phyloP scores from a whole-genome alignment of 352 stramenopile genomes.

The Phytopythium kandeliae region DNA sequence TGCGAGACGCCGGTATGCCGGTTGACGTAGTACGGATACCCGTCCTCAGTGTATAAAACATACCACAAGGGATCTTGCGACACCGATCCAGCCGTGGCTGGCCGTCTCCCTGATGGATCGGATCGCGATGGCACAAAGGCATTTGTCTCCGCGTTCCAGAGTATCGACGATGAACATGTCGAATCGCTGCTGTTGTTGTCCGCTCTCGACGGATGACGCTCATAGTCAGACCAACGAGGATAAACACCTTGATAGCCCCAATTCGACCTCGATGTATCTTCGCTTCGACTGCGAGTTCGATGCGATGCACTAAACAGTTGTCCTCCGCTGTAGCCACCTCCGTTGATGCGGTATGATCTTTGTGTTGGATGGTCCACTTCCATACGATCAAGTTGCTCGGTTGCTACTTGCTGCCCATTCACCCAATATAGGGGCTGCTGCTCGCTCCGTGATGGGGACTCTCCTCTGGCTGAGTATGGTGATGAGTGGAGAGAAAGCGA shows the following conservation, averaged over 20 bases:
- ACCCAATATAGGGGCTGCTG: constrained; percentile 4
- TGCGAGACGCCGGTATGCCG: constrained; percentile 57
- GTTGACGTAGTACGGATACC: constrained; percentile 80
- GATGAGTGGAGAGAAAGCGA: neutral
- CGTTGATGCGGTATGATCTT: neutral
- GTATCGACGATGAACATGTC: neutral
- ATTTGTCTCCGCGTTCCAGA: neutral
- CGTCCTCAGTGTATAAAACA: constrained; percentile 62
- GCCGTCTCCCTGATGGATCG: constrained; percentile 1
- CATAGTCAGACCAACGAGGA: neutral
- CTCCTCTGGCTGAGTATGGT: neutral
- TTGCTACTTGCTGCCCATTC: neutral
- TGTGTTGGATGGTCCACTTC: neutral
- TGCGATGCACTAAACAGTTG: neutral
- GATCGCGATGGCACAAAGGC: neutral
- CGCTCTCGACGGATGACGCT: too few relatives aligned
- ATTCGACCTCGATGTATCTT: neutral
- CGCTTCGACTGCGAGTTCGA: neutral
- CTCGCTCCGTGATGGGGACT: neutral
- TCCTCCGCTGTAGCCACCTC: neutral
- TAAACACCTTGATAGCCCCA: neutral
- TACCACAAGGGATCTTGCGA: constrained; percentile 28
- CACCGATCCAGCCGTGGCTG: constrained; percentile 5
- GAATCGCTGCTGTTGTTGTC: too few relatives aligned
- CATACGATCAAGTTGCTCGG: neutral